These are phyloP conservation scores for Hyaloperonospora arabidopsidis DNA, from an alignment of 352 stramenopile genomes.

Conservation along the genomic window DNA sequence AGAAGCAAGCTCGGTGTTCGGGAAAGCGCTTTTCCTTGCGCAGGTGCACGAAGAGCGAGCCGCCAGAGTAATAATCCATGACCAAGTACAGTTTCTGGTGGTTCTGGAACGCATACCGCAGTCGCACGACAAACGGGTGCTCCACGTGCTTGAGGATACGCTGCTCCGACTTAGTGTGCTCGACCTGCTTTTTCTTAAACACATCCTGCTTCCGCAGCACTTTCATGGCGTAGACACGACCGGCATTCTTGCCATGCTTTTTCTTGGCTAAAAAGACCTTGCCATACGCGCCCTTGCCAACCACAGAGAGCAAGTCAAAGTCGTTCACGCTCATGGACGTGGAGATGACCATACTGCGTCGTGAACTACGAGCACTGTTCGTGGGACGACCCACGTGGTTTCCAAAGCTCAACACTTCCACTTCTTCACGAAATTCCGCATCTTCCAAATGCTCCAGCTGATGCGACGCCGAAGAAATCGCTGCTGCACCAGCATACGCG, in stretches of 20 bases:
- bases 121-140: slow-evolving; percentile 82
- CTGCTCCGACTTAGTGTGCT: slow-evolving; percentile 85
- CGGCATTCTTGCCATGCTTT: slow-evolving; percentile 56
- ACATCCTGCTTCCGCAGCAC: slow-evolving; percentile 81
- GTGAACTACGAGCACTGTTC: slow-evolving; percentile 37
- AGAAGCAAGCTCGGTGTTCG: slow-evolving; percentile 69
- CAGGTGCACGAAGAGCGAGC: slow-evolving; percentile 80
- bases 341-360: slow-evolving; percentile 77
- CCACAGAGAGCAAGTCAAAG: slow-evolving; percentile 79
- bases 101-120: slow-evolving; percentile 87
- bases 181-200: slow-evolving; percentile 80
- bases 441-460: slow-evolving; percentile 65
- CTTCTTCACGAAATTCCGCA: slow-evolving; percentile 58
- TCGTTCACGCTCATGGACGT: slow-evolving; percentile 75
- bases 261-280: slow-evolving; percentile 85
- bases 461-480: slow-evolving; percentile 40
- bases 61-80: slow-evolving; percentile 86
- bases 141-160: slow-evolving; percentile 83
- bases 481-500: slow-evolving; percentile 50
- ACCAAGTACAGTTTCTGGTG: slow-evolving; percentile 84
- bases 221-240: slow-evolving; percentile 86
- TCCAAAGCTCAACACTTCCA: slow-evolving; percentile 6
- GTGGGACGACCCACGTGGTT: slow-evolving; percentile 27
- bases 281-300: slow-evolving; percentile 82
- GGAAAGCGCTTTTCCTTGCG: slow-evolving; percentile 66